These are phyloP conservation scores for Gastrolobium villosum DNA, from an alignment of 306 rosid species.

Conservation along the genomic window DNA sequence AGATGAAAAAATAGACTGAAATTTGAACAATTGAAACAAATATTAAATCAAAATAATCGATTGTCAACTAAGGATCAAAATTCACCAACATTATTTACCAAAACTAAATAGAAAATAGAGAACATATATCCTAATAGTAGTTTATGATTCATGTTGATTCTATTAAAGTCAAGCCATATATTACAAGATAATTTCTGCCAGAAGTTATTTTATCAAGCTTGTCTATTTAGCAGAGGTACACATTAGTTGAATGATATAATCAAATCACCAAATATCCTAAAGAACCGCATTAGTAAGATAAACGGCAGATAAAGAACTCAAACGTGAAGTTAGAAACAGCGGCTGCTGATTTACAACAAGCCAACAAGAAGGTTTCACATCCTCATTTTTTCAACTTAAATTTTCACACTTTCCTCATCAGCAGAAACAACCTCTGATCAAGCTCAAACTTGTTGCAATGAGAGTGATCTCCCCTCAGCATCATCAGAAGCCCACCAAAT, in stretches of 20 bases:
- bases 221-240: slow-evolving; percentile 10
- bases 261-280: slow-evolving; percentile 22
- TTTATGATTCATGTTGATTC: no score
- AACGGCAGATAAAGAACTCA: not conserved
- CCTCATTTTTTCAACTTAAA: slow-evolving; percentile 38
- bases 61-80: no score
- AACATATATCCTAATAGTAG: no score
- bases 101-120: no score
- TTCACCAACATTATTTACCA: no score
- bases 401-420: slow-evolving; percentile 86
- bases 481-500: slow-evolving; percentile 95
- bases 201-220: not conserved
- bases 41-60: no score
- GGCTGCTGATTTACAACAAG: slow-evolving; percentile 8
- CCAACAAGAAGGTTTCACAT: slow-evolving; percentile 43
- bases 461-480: slow-evolving; percentile 83
- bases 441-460: slow-evolving; percentile 74
- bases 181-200: not conserved
- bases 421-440: slow-evolving; percentile 75
- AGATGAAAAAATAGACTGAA: no score
- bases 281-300: not conserved
- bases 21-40: no score
- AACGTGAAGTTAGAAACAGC: slow-evolving; percentile 13
- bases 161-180: not conserved
- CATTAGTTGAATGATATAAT: not conserved